phyloP scores from a whole-genome alignment of 2,329 filamentous ascomycete species.

The Fusarium solani-melongenae region DNA sequence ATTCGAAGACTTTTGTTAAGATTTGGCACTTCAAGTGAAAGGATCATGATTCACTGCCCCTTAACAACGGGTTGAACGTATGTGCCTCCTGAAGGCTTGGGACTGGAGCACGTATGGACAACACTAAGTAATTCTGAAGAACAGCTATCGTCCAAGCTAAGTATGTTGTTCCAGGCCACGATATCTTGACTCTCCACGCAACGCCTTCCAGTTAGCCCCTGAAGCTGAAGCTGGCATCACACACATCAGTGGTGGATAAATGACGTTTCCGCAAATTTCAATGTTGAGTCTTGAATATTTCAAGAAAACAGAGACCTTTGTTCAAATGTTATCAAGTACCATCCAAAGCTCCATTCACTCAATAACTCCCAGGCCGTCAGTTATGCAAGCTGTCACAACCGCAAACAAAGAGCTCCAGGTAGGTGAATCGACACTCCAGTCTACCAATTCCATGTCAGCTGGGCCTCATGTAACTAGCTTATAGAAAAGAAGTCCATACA shows the following conservation, averaged over 20 bases:
- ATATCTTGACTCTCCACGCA: background rate
- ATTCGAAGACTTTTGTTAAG: background rate
- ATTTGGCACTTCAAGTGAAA: background rate
- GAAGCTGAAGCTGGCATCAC: background rate
- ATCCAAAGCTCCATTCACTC: background rate
- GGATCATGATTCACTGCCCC: background rate
- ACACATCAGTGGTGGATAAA: background rate
- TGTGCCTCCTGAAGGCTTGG: background rate
- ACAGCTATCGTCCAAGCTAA: background rate
- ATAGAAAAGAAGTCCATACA: background rate
- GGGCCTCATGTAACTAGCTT: background rate
- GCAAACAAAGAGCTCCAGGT: background rate
- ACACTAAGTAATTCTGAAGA: rapidly evolving
- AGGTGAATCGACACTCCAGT: no score
- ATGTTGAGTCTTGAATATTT: background rate
- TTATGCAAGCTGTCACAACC: background rate
- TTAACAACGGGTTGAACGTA: background rate
- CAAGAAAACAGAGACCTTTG: background rate
- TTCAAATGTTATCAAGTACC: background rate
- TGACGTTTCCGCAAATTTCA: background rate
- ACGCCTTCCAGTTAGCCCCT: background rate
- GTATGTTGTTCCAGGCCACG: no score
- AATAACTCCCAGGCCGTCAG: background rate
- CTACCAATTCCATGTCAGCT: background rate
- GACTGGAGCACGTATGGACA: background rate